phyloP scores from a whole-genome alignment of 345 rosid species.

The Reutealis trisperma region DNA sequence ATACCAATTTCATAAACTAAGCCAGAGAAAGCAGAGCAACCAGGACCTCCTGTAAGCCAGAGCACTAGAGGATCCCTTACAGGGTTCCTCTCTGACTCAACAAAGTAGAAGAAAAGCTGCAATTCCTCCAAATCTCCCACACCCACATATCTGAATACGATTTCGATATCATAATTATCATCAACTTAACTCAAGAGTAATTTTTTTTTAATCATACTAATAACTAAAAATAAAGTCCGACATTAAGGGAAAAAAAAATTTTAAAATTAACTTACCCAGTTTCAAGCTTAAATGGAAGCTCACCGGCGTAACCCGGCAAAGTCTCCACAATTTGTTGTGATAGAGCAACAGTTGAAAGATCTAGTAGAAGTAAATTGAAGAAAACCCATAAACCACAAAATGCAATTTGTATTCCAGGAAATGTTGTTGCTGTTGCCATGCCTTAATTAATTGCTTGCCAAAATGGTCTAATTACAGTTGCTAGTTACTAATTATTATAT shows the following conservation, averaged over 20 bases:
- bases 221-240: no score
- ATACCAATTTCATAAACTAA: conserved; percentile 21
- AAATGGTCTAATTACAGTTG: no score
- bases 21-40: conserved; percentile 25
- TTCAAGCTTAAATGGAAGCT: conserved; percentile 42
- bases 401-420: no score
- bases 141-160: conserved; percentile 20
- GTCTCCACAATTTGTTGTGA: conserved; percentile 20
- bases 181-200: background rate
- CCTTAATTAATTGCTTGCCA: no score
- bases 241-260: no score
- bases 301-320: conserved; percentile 39
- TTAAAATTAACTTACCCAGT: conserved; percentile 31
- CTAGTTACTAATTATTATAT: no score
- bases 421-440: no score
- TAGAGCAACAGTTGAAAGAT: no score
- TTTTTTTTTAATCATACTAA: no score
- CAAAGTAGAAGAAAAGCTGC: conserved; percentile 22
- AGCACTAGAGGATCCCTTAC: conserved; percentile 22
- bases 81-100: conserved; percentile 24
- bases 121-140: conserved; percentile 14
- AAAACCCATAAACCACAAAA: no score
- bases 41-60: conserved; percentile 31
- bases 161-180: background rate
- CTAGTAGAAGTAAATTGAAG: no score